Evolutionary conservation across 2,329 filamentous ascomycete species (phyloP), one percentile per base, ranked within the genome.

Genomic region (Penicillium concentricum): DNA sequence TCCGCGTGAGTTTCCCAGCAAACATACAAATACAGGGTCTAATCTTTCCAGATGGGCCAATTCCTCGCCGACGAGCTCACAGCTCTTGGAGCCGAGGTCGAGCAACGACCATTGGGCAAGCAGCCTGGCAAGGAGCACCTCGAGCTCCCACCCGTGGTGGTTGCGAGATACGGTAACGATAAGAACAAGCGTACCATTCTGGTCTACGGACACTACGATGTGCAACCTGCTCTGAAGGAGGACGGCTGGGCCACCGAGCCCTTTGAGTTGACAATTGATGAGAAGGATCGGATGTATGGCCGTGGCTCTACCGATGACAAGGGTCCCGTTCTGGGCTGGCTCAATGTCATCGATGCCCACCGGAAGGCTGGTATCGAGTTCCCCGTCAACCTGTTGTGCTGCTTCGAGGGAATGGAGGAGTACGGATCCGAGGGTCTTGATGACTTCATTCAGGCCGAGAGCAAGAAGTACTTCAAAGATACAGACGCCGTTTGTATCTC

Each of bases 361-460:
- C 88, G 96, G 77, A 94, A 95, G 82, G 92, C 92, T 35, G 91
- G 91, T 56, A 82, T 97, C 44, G 93, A 97, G 50, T 91, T 99
- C 74, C 94, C 94, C 9, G 94, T 99, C 71, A 99, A 99, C 80
- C 83, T 99, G 64, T 85, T 99, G 63, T 97, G 97, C 91, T 99
- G 94, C 82, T 97, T 99, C 68, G 94, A 99, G 82, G 94, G 94
- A 47, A 99, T 99, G 94, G 94, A 99, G 79, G 94, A 99, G 80
- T 96, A 96, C 74, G 94, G 94, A 49, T 97, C 92, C 0, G 93
- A 97, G 74, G 94, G 94, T 37, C 83, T 99, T 54, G 94, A 99
- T 71, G 93, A 96, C 67, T 89, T 97, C 65, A 97, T 99, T 77
- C 83, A 89, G 65, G 87, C 85, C 45, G 94, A 99, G 79, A 92